Conservation (phyloP, 345 rosid genomes). For the Aquilaria sinensis region DNA sequence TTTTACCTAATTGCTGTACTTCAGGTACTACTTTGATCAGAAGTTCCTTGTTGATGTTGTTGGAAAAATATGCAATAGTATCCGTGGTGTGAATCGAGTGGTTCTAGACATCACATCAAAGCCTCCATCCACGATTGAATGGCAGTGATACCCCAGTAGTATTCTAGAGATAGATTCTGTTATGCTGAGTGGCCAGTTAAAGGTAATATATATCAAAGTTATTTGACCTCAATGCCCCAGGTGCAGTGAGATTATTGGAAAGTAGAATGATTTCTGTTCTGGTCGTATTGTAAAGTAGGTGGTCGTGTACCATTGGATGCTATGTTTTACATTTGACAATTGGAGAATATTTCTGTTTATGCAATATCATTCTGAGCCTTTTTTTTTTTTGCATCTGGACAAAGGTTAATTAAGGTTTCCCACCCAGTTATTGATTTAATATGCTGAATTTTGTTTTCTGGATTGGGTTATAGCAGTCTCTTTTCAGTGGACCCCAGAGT, state of each 20-base stretch:
- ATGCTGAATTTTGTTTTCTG: too few species aligned
- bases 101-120: conserved; percentile 96
- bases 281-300: too few species aligned
- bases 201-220: conserved; percentile 11
- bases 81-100: conserved; percentile 91
- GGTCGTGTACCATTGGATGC: neutral
- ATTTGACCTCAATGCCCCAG: neutral
- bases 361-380: too few species aligned
- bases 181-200: conserved; percentile 2
- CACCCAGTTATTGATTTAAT: too few species aligned
- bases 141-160: conserved; percentile 52
- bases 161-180: conserved; percentile 4
- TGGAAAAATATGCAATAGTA: conserved; percentile 86
- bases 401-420: too few species aligned
- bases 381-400: too few species aligned
- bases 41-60: conserved; percentile 85
- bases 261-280: neutral
- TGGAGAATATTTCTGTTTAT: neutral
- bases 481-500: too few species aligned
- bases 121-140: conserved; percentile 97
- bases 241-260: conserved; percentile 7
- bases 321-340: neutral
- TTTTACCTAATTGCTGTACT: conserved; percentile 9
- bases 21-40: conserved; percentile 93
- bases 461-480: too few species aligned